These are phyloP conservation scores for Ajuga chamaepitys DNA, from an alignment of 257 asterid species.

Conservation along the genomic window DNA sequence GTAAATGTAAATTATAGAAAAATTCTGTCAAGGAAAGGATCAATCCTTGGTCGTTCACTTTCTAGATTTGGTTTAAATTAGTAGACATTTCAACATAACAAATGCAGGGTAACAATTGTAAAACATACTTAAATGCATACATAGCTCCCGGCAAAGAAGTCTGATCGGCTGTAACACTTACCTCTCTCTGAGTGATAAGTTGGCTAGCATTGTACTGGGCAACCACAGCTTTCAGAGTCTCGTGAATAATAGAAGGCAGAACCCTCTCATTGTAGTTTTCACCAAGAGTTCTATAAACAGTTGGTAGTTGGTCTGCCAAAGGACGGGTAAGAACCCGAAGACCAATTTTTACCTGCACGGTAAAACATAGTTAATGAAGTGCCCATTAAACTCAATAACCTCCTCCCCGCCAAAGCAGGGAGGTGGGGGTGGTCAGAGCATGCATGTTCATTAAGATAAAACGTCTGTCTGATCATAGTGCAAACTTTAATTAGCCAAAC, in stretches of 20 bases:
- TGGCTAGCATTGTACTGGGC: constrained; percentile 97
- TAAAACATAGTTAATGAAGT: constrained; percentile 7
- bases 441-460: not conserved
- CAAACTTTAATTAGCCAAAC: not conserved
- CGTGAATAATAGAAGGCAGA: constrained; percentile 83
- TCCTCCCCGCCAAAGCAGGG: not conserved
- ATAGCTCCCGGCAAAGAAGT: not conserved
- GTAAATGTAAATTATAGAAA: not conserved
- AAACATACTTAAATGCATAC: not conserved
- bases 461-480: too few relatives aligned
- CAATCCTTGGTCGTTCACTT: not conserved
- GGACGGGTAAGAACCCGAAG: constrained; percentile 91
- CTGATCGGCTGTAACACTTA: constrained; percentile 2
- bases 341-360: constrained; percentile 73
- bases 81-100: not conserved
- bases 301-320: constrained; percentile 69
- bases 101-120: not conserved
- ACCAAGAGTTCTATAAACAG: constrained; percentile 72
- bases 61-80: not conserved
- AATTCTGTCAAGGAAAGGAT: not conserved
- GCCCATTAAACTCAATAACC: not conserved
- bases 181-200: constrained; percentile 94
- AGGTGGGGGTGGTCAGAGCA: not conserved
- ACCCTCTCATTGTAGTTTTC: constrained; percentile 81
- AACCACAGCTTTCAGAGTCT: constrained; percentile 85